phyloP scores from a whole-genome alignment of 2,329 filamentous ascomycete genomes.

The Lomentospora prolificans region DNA sequence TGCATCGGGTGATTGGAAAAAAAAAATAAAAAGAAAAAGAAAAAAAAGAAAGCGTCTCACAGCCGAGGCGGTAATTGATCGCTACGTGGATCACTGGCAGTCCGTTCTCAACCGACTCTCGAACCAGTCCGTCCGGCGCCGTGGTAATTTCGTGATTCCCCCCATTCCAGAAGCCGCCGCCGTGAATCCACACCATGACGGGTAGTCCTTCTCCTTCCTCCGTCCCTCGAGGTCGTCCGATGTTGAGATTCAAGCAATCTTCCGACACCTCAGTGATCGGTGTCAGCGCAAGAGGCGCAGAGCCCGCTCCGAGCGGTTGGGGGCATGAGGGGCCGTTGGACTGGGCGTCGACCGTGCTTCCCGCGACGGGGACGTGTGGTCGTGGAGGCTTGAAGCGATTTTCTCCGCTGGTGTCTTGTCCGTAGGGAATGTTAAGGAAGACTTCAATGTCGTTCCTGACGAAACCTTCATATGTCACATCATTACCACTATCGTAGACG shows the following conservation, averaged over 20 bases:
- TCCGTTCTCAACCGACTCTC: conserved; percentile 25
- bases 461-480: conserved; percentile 32
- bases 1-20: too few species aligned
- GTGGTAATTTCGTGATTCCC: conserved; percentile 27
- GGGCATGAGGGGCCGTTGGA: conserved; percentile 33
- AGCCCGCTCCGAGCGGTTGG: conserved; percentile 23
- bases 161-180: conserved; percentile 35
- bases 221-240: conserved; percentile 20
- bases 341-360: conserved; percentile 26
- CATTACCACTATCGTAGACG: conserved; percentile 12
- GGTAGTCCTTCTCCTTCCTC: conserved; percentile 27
- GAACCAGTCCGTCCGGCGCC: conserved; percentile 18
- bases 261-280: conserved; percentile 28
- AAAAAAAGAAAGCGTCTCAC: conserved; percentile 45
- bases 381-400: conserved; percentile 36
- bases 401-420: conserved; percentile 31
- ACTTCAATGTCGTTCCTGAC: conserved; percentile 32
- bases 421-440: conserved; percentile 37
- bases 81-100: conserved; percentile 54
- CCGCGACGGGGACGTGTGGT: conserved; percentile 20
- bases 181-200: conserved; percentile 48
- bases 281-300: conserved; percentile 21
- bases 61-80: conserved; percentile 52
- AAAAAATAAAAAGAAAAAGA: too few species aligned
- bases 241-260: conserved; percentile 25